Base-by-base conservation (phyloP, 148 eudicot genomes). In the Silene uniflora region DNA sequence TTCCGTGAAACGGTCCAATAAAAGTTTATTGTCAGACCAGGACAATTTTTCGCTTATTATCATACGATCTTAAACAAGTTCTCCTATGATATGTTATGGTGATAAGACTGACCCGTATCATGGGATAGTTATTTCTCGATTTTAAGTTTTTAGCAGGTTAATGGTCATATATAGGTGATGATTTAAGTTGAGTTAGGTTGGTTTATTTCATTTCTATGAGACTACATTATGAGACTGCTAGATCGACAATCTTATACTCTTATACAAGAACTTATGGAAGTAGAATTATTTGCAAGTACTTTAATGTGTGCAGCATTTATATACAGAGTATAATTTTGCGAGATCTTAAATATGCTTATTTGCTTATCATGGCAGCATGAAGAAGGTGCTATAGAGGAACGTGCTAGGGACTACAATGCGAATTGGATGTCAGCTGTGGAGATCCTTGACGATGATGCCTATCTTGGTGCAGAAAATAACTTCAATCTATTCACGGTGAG, bases 351-450 rank as follows among this genome's bases (percentile, higher is more conserved):
- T 16, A 12, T 13, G 24, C 69, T 39, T 23, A 21, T 71, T 69
- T 42, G 24, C 21, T 10, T 12, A 52, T 66, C 58, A 72, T 76
- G 55, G 74, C 90, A 95, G 97, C 99, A 95, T 2, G 99, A 95
- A 82, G 99, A 95, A 77, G 97, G 99, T 80, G 97, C 99, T 39
- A 92, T 95, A 42, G 99, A 95, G 87, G 99, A 95, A 82, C 91
- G 99, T 64, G 99, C 99, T 0, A 91, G 99, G 61, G 99, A 95
- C 80, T 95, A 95, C 84, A 95, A 92, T 67, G 97, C 97, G 24
- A 92, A 92, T 56, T 95, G 99, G 99, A 95, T 95, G 99, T 87
- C 99, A 44, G 99, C 97, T 8, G 97, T 95, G 8, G 99, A 95
- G 86, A 92, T 92, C 76, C 91, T 95, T 3, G 89, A 95, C 71